These are phyloP conservation scores for Aphanomyces astaci DNA, from an alignment of 352 stramenopile species.

Conservation along the genomic window DNA sequence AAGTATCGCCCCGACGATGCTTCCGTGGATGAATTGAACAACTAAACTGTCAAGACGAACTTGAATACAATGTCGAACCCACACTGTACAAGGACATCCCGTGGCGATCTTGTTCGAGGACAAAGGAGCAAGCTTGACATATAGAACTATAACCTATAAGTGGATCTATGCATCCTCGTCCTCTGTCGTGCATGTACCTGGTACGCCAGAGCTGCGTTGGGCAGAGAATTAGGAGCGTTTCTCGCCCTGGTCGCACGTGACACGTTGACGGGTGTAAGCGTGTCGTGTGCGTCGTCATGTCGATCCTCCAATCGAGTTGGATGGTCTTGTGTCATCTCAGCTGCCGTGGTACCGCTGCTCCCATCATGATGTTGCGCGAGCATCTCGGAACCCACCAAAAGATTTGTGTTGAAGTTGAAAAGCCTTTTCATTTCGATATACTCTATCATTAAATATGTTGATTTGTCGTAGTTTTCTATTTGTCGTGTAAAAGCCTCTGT, in stretches of 20 bases:
- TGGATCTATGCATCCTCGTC: background rate
- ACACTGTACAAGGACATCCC: no score
- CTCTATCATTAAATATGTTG: background rate
- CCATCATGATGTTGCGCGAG: no score
- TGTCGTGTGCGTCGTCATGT: no score
- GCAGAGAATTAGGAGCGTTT: background rate
- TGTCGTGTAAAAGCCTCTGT: background rate
- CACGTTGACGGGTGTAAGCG: no score
- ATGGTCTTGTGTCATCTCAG: no score
- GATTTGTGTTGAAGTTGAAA: background rate
- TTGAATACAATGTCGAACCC: no score
- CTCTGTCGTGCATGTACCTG: background rate
- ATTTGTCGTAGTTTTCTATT: background rate
- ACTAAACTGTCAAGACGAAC: no score
- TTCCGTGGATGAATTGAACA: conserved; percentile 21
- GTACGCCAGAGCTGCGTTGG: background rate
- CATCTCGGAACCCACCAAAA: background rate
- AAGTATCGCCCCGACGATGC: conserved; percentile 49
- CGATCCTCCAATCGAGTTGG: no score
- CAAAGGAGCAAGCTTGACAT: no score
- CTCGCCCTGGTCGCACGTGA: background rate
- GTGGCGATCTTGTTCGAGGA: no score
- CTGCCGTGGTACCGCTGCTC: no score
- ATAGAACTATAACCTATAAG: background rate
- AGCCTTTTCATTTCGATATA: background rate